Percentiles rank a stretch among this genome's conserved stretches.
Evolutionary conservation across 345 rosid genomes (phyloP).

Genomic region (Citrus inodora): DNA sequence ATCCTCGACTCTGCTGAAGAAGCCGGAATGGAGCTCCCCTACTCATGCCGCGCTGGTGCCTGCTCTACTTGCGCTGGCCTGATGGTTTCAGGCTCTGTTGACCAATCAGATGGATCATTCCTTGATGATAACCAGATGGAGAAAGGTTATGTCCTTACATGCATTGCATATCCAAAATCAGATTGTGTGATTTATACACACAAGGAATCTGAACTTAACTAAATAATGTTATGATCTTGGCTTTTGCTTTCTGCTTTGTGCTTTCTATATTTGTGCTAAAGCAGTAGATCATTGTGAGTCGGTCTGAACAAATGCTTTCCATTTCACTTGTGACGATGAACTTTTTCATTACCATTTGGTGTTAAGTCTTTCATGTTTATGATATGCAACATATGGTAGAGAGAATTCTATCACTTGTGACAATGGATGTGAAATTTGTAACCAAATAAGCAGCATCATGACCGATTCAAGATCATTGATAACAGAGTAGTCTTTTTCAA

Average conservation of each 20-base stretch:
- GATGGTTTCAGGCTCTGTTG: conserved; percentile 42
- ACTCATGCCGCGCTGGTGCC: conserved; percentile 61
- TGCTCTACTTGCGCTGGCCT: conserved; percentile 57
- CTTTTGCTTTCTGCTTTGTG: not conserved
- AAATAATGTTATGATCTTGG: not conserved
- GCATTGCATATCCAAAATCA: conserved; percentile 46
- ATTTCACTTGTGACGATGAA: no score
- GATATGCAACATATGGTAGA: no score
- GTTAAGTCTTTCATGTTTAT: no score
- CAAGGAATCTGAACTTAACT: conserved; percentile 46
- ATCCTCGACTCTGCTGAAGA: conserved; percentile 55
- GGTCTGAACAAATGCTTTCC: not conserved
- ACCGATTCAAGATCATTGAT: no score
- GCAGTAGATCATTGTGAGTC: not conserved
- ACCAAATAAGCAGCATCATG: no score
- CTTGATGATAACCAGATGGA: conserved; percentile 49
- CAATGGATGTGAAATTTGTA: no score
- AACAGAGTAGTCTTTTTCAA: no score
- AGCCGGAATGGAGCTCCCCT: conserved; percentile 52
- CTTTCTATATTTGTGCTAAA: not conserved
- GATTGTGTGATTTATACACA: conserved; percentile 57
- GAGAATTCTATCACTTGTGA: no score
- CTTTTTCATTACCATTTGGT: not conserved
- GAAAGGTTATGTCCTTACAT: conserved; percentile 49
- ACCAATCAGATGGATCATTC: conserved; percentile 59